Percentiles rank a stretch among this genome's conserved stretches.
Evolutionary conservation across 768 basidiomycete species (phyloP).

Genomic region (Floccularia luteovirens): DNA sequence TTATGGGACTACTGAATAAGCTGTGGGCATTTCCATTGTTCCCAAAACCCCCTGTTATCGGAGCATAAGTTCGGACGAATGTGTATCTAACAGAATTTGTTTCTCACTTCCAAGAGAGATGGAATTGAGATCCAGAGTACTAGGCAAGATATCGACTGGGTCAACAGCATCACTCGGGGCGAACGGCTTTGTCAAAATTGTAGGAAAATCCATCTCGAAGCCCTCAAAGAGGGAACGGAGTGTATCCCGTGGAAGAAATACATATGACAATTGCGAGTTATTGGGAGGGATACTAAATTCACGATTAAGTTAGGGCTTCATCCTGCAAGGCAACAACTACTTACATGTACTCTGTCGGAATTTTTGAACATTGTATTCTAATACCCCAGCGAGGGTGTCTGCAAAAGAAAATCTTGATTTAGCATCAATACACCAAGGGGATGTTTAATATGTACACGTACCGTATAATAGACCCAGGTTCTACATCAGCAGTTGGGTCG

Average conservation of each 20-base stretch:
- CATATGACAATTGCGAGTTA: conserved; percentile 18
- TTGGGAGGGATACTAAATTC: conserved; percentile 10
- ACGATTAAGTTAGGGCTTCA: background rate
- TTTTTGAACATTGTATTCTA: conserved; percentile 24
- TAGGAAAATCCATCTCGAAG: conserved; percentile 22
- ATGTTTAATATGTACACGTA: conserved; percentile 5
- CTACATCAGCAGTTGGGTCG: conserved; percentile 9
- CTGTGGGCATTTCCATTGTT: conserved; percentile 25
- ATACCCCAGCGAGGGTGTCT: conserved; percentile 34
- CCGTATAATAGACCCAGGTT: conserved; percentile 20
- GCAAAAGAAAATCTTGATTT: background rate
- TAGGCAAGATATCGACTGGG: conserved; percentile 15
- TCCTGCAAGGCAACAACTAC: background rate
- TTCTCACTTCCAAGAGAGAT: conserved; percentile 16
- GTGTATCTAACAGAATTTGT: background rate
- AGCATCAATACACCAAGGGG: background rate
- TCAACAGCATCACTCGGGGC: conserved; percentile 12
- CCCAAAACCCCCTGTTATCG: conserved; percentile 20
- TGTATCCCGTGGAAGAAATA: conserved; percentile 25
- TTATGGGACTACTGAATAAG: conserved; percentile 18
- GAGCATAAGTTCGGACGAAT: background rate
- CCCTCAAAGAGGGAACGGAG: conserved; percentile 22
- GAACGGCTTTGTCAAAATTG: conserved; percentile 13
- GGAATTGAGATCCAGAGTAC: conserved; percentile 13
- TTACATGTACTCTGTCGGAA: conserved; percentile 15